These are phyloP conservation scores for Phoma sp. DNA, from an alignment of 2,329 filamentous ascomycete species.

Conservation along the genomic window DNA sequence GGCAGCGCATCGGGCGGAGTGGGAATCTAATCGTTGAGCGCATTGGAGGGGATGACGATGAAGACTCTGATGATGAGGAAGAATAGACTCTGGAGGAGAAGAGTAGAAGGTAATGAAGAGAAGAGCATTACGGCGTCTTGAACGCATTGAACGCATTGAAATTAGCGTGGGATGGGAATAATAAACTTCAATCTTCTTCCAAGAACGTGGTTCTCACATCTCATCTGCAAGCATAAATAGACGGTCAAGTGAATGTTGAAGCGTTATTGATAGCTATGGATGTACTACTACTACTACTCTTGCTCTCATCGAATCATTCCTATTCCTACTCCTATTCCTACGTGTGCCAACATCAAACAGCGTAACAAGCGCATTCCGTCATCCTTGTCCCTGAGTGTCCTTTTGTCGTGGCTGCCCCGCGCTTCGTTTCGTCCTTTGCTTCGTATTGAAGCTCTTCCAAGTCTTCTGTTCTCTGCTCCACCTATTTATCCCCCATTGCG, in stretches of 20 bases:
- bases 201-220: too few relatives aligned
- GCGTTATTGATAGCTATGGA: constrained; percentile 14
- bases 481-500: too few relatives aligned
- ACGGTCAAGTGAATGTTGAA: not conserved
- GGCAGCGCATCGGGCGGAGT: constrained; percentile 78
- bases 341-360: not conserved
- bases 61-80: constrained; percentile 49
- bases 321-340: not conserved
- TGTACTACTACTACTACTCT: not conserved
- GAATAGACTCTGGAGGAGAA: not conserved
- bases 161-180: too few relatives aligned
- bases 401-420: too few relatives aligned
- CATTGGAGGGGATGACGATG: constrained; percentile 63
- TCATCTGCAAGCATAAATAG: too few relatives aligned
- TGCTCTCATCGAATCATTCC: not conserved
- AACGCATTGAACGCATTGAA: too few relatives aligned
- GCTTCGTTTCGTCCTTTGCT: too few relatives aligned
- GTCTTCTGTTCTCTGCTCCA: too few relatives aligned
- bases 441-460: too few relatives aligned
- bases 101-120: not conserved
- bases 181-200: too few relatives aligned
- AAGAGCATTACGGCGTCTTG: too few relatives aligned
- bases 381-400: not conserved
- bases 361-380: not conserved
- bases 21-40: constrained; percentile 90